Evolutionary conservation across 306 rosid genomes (phyloP).

Genomic region (Dryas drummondii): DNA sequence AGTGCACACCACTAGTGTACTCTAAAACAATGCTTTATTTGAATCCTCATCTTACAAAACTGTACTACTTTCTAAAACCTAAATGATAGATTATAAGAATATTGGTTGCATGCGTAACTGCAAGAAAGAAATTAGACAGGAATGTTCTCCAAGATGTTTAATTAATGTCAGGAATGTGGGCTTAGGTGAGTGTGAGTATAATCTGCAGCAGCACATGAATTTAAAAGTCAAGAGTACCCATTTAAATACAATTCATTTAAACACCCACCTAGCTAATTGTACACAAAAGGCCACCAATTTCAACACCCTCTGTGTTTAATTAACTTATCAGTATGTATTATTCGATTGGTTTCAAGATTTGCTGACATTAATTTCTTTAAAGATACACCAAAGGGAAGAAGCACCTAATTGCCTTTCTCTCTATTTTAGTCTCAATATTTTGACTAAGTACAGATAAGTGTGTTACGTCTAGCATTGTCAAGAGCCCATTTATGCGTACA

Average conservation of each 20-base stretch:
- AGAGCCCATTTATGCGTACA: not conserved
- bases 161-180: conserved; percentile 17
- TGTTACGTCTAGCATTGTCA: not conserved
- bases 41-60: too few species aligned
- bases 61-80: not conserved
- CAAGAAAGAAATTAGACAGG: not conserved
- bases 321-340: not conserved
- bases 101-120: conserved; percentile 17
- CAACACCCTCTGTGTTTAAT: conserved; percentile 15
- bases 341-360: conserved; percentile 16
- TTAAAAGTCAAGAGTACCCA: conserved; percentile 9
- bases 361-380: conserved; percentile 11
- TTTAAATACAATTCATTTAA: not conserved
- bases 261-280: not conserved
- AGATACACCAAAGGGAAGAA: not conserved
- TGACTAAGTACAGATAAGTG: not conserved
- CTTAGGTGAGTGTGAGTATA: conserved; percentile 16
- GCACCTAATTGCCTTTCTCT: not conserved
- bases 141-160: conserved; percentile 3
- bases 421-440: not conserved
- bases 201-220: not conserved
- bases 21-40: too few species aligned
- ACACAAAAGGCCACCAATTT: conserved; percentile 15
- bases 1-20: too few species aligned
- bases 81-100: conserved; percentile 13